Conservation (phyloP, 2,329 filamentous ascomycete species). For the Cercospora sesami region DNA sequence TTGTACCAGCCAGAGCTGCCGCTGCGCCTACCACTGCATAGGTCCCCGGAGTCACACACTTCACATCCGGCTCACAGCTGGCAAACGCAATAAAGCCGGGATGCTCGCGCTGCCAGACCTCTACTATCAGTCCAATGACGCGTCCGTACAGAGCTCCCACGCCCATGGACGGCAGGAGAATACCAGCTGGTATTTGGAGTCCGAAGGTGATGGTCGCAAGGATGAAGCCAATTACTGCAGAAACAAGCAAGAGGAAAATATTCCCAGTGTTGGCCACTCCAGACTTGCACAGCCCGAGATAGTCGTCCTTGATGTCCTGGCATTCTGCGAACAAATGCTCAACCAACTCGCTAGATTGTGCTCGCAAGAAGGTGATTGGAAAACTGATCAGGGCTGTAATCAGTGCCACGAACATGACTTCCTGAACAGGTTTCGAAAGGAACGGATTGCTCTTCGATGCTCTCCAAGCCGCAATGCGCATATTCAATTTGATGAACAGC, state of each 20-base stretch:
- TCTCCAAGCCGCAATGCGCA: conserved; percentile 79
- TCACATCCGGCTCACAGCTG: conserved; percentile 76
- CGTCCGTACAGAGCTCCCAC: conserved; percentile 89
- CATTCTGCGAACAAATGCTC: conserved; percentile 92
- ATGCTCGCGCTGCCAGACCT: conserved; percentile 80
- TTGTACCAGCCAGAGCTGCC: conserved; percentile 89
- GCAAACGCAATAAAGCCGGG: conserved; percentile 75
- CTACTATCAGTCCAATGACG: conserved; percentile 82
- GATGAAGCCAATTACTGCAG: conserved; percentile 78
- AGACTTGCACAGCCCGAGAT: conserved; percentile 85
- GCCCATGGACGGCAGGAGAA: conserved; percentile 93
- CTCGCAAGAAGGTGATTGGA: conserved; percentile 93
- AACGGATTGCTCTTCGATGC: conserved; percentile 63
- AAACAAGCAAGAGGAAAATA: conserved; percentile 78
- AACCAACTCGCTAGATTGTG: conserved; percentile 86
- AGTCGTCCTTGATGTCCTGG: conserved; percentile 75
- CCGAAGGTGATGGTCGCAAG: conserved; percentile 89
- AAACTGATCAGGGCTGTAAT: conserved; percentile 89
- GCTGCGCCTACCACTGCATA: conserved; percentile 97
- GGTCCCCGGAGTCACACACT: conserved; percentile 89
- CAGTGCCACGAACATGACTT: conserved; percentile 77
- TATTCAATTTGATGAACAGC: conserved; percentile 92
- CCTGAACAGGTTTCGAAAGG: conserved; percentile 68
- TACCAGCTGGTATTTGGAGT: conserved; percentile 89
- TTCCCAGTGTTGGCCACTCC: conserved; percentile 79